Evolutionary conservation across 768 basidiomycete genomes (phyloP).

Genomic region (Lenzites betulinus): DNA sequence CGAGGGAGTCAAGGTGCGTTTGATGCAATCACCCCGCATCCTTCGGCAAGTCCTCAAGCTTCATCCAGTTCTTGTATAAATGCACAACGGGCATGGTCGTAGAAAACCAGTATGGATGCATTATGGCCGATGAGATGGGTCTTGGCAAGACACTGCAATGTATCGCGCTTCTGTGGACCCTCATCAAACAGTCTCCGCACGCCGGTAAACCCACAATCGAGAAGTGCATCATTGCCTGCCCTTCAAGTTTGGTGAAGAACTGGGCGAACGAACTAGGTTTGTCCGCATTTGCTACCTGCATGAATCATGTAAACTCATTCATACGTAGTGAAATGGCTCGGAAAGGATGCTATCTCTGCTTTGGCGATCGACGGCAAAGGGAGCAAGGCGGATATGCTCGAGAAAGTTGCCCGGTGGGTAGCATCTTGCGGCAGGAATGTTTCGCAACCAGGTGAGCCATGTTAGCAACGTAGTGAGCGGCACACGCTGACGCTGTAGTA

Average conservation of each 20-base stretch:
- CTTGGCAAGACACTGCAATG: constrained; percentile 97
- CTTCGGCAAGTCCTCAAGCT: constrained; percentile 3
- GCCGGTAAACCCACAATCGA: constrained; percentile 87
- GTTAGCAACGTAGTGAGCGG: neutral
- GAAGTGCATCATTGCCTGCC: constrained; percentile 97
- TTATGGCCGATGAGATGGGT: constrained; percentile 99
- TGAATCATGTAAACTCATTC: neutral
- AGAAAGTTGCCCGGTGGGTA: constrained; percentile 86
- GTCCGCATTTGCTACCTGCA: too few species aligned
- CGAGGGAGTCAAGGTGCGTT: constrained; percentile 89
- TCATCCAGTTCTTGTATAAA: constrained; percentile 83
- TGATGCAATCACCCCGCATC: neutral
- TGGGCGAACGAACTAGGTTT: constrained; percentile 96
- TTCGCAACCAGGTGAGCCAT: constrained; percentile 76
- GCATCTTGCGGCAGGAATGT: constrained; percentile 86
- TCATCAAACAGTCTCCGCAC: constrained; percentile 92
- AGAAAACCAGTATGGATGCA: constrained; percentile 90
- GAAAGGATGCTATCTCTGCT: constrained; percentile 77
- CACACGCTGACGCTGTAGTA: constrained; percentile 31
- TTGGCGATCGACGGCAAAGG: constrained; percentile 93
- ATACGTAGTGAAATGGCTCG: constrained; percentile 91
- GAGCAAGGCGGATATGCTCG: constrained; percentile 76
- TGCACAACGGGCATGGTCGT: constrained; percentile 94
- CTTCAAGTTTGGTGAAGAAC: constrained; percentile 94
- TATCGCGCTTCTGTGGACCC: constrained; percentile 92